Conservation (phyloP, 2,329 filamentous ascomycete genomes). For the Fusarium bulbicola region DNA sequence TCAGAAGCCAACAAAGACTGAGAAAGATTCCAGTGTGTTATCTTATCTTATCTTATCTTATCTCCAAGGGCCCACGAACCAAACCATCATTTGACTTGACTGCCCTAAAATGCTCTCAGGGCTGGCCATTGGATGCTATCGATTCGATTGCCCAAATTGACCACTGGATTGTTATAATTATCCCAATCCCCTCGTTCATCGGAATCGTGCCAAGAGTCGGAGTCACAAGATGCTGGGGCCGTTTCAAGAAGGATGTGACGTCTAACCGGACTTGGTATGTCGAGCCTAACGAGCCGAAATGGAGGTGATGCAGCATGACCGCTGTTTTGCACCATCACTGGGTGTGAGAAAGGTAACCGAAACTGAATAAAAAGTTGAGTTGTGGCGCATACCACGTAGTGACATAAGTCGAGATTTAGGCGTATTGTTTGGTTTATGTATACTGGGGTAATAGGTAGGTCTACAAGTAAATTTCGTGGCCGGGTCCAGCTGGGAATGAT, state of each 20-base stretch:
- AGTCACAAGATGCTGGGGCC: too few species aligned
- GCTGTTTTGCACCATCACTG: not conserved
- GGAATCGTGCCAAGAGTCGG: rapidly evolving
- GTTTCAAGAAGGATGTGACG: not conserved
- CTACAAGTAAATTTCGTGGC: rapidly evolving
- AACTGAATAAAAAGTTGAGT: too few species aligned
- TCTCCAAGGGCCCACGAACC: not conserved
- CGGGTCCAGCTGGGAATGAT: rapidly evolving
- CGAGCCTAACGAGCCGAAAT: not conserved
- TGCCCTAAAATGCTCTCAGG: not conserved
- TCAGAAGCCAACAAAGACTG: not conserved
- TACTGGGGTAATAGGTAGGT: not conserved
- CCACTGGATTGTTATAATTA: too few species aligned
- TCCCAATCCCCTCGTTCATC: too few species aligned
- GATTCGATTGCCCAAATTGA: not conserved
- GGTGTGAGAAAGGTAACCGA: rapidly evolving
- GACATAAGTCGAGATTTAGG: too few species aligned
- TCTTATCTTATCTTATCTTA: not conserved
- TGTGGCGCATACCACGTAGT: too few species aligned
- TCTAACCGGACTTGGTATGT: not conserved
- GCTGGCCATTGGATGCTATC: too few species aligned
- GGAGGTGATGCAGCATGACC: rapidly evolving
- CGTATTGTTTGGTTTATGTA: rapidly evolving
- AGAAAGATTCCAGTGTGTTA: rapidly evolving
- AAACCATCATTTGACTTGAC: not conserved